Evolutionary conservation across 2,329 filamentous ascomycete species (phyloP), one percentile per base, ranked within the genome.

Genomic region (Botryotinia calthae): DNA sequence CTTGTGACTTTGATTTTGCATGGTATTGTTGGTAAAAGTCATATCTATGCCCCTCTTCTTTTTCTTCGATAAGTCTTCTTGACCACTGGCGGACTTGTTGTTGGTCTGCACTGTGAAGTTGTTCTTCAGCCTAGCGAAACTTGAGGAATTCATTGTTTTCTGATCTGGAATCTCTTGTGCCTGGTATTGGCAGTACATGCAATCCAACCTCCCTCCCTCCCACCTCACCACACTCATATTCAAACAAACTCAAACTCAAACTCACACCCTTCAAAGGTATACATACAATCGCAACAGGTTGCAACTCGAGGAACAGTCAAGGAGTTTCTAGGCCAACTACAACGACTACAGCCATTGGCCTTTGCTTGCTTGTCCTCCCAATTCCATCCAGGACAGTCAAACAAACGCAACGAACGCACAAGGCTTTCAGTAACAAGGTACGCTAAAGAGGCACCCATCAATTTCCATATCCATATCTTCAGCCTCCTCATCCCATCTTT

Each of bases 401-500:
- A 54, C 46, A n/a, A 54, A 54, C 48, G 48, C 48, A 54, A 16
- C 48, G 48, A 54, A n/a, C 65, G 65, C 61, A 40, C 61, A 64
- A 64, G 61, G 61, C 61, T 64, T 64, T 42, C 16, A 46, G n/a
- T 42, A 64, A 64, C 46, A n/a, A 66, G 64, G 46, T 46, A 31
- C 31, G 46, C 22, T 51, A 51, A 66, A 66, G 63, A 66, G 28
- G 4, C 28, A 51, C 18, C 44, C 63, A 66, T 37, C 44, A 20
- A 51, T 46, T 62, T 42, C 44, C n/a, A 28, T 56, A 8, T 56
- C 14, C 64, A 34, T 18, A 66, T 48, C 65, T 56, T 70, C 71
- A 72, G 65, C 71, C 71, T 72, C 65, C 70, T 67, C 51, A 56
- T 56, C 51, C 51, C n/a, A 54, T 54, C 48, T 25, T 54, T 54